These are phyloP conservation scores for Globisporangium echinulatum DNA, from an alignment of 352 stramenopile genomes.

Conservation along the genomic window DNA sequence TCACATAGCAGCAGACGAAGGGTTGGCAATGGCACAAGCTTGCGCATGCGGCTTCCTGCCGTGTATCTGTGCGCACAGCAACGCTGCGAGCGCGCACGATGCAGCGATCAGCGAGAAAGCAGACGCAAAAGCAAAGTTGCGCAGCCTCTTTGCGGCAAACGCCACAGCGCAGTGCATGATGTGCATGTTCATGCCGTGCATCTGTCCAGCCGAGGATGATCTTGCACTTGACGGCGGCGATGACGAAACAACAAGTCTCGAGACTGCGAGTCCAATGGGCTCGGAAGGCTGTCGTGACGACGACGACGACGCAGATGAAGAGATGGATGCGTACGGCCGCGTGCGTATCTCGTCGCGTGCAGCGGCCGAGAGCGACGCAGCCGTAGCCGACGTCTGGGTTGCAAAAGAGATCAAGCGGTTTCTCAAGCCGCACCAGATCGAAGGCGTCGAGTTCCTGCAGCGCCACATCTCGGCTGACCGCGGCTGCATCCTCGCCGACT, in stretches of 20 bases:
- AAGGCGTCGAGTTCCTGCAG: conserved; percentile 68
- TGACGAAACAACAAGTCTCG: conserved; percentile 38
- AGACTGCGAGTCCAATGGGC: conserved; percentile 28
- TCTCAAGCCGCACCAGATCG: conserved; percentile 73
- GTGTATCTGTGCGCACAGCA: conserved; percentile 57
- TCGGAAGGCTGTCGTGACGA: conserved; percentile 18
- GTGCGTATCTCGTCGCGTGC: conserved; percentile 29
- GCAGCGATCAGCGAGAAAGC: conserved; percentile 2
- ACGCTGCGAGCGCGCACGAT: background rate
- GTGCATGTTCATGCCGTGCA: conserved; percentile 78
- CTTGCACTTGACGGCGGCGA: conserved; percentile 9
- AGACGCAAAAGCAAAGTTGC: conserved; percentile 29
- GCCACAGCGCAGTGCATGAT: conserved; percentile 51
- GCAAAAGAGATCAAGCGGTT: conserved; percentile 68
- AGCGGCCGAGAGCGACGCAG: background rate
- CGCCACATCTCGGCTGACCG: conserved; percentile 38
- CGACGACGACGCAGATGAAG: conserved; percentile 19
- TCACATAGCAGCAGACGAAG: too few species aligned
- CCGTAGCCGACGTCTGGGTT: conserved; percentile 39
- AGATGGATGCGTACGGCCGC: conserved; percentile 44
- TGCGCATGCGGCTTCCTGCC: conserved; percentile 64
- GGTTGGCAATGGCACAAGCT: conserved; percentile 9
- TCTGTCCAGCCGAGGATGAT: conserved; percentile 63
- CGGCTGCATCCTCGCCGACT: conserved; percentile 86
- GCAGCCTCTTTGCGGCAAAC: conserved; percentile 44